Evolutionary conservation across 148 eudicot genomes (phyloP).

Genomic region (Nepenthes gracilis): DNA sequence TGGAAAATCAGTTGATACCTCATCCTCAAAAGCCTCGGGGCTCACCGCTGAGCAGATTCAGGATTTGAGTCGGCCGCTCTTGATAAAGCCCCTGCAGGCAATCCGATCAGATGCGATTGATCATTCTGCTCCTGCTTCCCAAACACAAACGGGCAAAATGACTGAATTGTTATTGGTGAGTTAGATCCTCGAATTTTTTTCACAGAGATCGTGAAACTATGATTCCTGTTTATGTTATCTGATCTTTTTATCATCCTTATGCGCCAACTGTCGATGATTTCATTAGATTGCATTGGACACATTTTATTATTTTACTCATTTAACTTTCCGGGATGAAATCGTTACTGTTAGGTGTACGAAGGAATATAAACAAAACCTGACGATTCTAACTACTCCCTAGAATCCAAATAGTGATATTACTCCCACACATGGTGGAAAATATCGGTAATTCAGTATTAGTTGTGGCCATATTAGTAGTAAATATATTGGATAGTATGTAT

Average conservation of each 20-base stretch:
- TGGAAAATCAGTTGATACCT: slow-evolving; percentile 9
- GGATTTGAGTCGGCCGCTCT: slow-evolving; percentile 42
- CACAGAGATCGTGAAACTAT: too few relatives aligned
- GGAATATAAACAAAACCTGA: not conserved
- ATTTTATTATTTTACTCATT: too few relatives aligned
- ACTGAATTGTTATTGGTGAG: slow-evolving; percentile 74
- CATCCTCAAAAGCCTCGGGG: slow-evolving; percentile 6
- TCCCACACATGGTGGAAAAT: not conserved
- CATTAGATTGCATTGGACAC: too few relatives aligned
- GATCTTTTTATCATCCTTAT: too few relatives aligned
- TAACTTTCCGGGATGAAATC: too few relatives aligned
- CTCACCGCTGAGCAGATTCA: slow-evolving; percentile 15
- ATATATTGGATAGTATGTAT: too few relatives aligned
- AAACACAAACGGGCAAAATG: slow-evolving; percentile 64
- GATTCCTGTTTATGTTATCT: too few relatives aligned
- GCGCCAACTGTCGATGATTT: too few relatives aligned
- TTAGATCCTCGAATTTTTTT: not conserved
- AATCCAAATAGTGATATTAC: not conserved
- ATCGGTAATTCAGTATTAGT: not conserved
- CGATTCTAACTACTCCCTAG: not conserved
- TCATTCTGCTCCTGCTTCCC: slow-evolving; percentile 21
- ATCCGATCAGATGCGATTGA: slow-evolving; percentile 15
- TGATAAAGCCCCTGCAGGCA: slow-evolving; percentile 48
- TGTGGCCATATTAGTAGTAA: too few relatives aligned
- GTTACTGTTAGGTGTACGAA: too few relatives aligned